Base-by-base conservation (phyloP, 805 yeast species). In the Saturnispora halmiae region DNA sequence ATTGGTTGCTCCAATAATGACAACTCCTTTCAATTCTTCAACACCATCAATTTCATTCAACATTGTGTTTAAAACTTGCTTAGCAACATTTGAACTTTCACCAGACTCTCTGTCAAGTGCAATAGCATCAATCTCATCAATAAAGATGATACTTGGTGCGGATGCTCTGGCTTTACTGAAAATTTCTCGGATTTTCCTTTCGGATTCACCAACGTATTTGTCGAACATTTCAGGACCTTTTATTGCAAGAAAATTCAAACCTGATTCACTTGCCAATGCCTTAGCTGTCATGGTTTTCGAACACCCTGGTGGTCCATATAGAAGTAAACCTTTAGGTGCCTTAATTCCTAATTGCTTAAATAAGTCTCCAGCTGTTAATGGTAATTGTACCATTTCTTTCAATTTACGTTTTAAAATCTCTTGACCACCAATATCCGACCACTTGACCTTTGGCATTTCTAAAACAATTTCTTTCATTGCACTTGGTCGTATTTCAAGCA, bases 281-380 rank as follows among this genome's bases (percentile, higher is more conserved):
- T 90, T 90, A 2, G 96, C 97, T 0, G 95, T 85, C 46, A 90
- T 62, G 0, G 98, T 90, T 54, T 90, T 90, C 9, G 96, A 88
- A 64, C 97, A 90, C 13, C 98, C 98, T 0, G 98, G 97, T 1
- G 99, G 99, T 0, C 99, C 99, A 59, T 92, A 92, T 16, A 92
- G 66, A 35, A 92, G 61, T 1, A 92, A 82, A 28, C 99, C 99
- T 50, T 85, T 82, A 3, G 99, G 99, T 0, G 97, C 87, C 32
- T 74, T 67, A 3, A 92, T 79, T 0, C 97, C 97, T 11, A 92
- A 66, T 31, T 72, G 66, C 15, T 67, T 66, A 58, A 92, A 92
- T 0, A 94, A 70, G 1, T 77, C 87, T 0, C 83, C 70, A 2
- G 92, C 90, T 42, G 80, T 81, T 22, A 92, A 64, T 0, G 99